A percentile compares a stretch with the other conserved stretches of the same genome.
These are phyloP conservation scores for Clonostachys rosea DNA, from an alignment of 2,329 filamentous ascomycete genomes.

Conservation along the genomic window DNA sequence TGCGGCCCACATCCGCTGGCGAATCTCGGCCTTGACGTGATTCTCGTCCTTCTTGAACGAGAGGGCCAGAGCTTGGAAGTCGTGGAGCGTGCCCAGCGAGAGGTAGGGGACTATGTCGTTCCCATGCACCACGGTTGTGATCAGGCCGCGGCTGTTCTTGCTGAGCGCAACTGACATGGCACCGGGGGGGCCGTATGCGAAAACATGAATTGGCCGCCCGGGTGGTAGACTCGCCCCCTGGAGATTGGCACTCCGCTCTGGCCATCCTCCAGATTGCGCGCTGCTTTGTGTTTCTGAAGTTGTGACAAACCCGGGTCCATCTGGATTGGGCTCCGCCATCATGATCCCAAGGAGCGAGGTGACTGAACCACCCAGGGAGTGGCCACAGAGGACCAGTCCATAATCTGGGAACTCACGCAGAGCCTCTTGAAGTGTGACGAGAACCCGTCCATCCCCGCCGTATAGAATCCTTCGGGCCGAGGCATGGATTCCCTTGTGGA, in stretches of 20 bases:
- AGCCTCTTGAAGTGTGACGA: constrained; percentile 61
- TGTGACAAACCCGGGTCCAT: constrained; percentile 58
- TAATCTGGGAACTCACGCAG: constrained; percentile 65
- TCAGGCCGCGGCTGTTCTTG: constrained; percentile 65
- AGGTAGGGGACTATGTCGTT: constrained; percentile 71
- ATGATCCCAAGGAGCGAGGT: constrained; percentile 67
- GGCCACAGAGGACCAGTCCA: constrained; percentile 64
- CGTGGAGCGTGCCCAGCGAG: constrained; percentile 69
- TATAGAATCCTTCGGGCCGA: constrained; percentile 65
- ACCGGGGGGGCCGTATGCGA: constrained; percentile 71
- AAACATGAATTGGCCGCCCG: constrained; percentile 71
- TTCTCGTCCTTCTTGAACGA: constrained; percentile 70
- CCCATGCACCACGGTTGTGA: constrained; percentile 70
- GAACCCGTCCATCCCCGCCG: constrained; percentile 61
- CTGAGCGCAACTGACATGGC: constrained; percentile 68
- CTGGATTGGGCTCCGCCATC: constrained; percentile 57
- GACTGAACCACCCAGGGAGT: constrained; percentile 66
- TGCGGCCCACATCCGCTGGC: constrained; percentile 60
- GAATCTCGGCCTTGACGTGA: constrained; percentile 62
- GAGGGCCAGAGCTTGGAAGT: constrained; percentile 67
- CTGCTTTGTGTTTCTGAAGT: constrained; percentile 37
- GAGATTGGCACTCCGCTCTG: constrained; percentile 4
- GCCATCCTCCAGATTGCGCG: not conserved
- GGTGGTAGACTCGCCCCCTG: constrained; percentile 52
- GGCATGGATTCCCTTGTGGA: constrained; percentile 71